Evolutionary conservation across 352 stramenopile genomes (phyloP).

Genomic region (Blastocystis sp.): DNA sequence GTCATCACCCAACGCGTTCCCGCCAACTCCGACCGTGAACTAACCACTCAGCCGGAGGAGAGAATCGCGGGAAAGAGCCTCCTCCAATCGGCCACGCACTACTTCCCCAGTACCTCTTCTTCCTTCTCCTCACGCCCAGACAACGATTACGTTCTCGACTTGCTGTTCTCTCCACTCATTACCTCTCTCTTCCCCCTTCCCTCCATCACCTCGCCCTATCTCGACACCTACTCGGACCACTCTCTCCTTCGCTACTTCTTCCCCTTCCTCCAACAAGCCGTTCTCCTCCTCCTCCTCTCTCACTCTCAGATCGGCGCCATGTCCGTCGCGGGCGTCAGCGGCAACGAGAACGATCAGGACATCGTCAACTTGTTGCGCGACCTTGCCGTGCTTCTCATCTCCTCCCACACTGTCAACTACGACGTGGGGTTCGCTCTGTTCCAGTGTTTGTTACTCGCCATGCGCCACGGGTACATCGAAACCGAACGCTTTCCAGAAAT

Average conservation of each 20-base stretch:
- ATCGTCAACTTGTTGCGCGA: constrained; percentile 43
- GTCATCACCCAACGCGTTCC: neutral
- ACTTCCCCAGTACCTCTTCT: constrained; percentile 38
- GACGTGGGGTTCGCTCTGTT: constrained; percentile 38
- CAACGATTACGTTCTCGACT: constrained; percentile 47
- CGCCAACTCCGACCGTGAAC: neutral
- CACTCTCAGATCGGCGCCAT: constrained; percentile 6
- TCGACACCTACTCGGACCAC: constrained; percentile 22
- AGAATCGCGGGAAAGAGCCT: constrained; percentile 15
- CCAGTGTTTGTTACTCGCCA: constrained; percentile 7
- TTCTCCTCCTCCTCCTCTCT: neutral
- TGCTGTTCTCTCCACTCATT: constrained; percentile 23
- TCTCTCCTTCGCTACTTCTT: constrained; percentile 33
- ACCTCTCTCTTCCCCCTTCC: constrained; percentile 9
- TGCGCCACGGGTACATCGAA: constrained; percentile 63
- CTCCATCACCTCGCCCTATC: constrained; percentile 23
- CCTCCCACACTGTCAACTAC: constrained; percentile 37
- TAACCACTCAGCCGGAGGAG: constrained; percentile 29
- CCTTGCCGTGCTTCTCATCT: constrained; percentile 3
- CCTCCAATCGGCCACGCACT: constrained; percentile 43
- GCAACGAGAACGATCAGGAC: constrained; percentile 55
- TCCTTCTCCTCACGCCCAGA: neutral
- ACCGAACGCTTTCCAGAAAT: constrained; percentile 51
- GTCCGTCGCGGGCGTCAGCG: constrained; percentile 41
- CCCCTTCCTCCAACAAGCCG: constrained; percentile 7